Evolutionary conservation across 805 yeast genomes (phyloP).

Genomic region (Yamadazyma akitaensis): DNA sequence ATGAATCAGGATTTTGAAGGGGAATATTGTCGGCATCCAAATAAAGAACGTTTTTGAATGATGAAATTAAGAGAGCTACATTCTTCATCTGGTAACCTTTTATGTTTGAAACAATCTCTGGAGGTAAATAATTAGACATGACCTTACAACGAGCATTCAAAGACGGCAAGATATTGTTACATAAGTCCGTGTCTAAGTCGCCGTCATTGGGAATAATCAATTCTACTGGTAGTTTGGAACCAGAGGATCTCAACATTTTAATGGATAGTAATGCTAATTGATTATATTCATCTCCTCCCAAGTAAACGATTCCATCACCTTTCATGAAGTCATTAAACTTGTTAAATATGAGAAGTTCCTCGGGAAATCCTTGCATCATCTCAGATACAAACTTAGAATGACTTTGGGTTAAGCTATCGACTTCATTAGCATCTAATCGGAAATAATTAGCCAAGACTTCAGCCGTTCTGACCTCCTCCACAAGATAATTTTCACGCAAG

Average conservation of each 20-base stretch:
- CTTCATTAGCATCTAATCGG: conserved; percentile 19
- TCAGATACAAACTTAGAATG: conserved; percentile 21
- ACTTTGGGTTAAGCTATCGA: conserved; percentile 16
- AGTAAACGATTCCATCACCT: conserved; percentile 40
- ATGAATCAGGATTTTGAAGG: conserved; percentile 32
- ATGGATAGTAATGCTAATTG: conserved; percentile 34
- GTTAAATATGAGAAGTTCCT: conserved; percentile 18
- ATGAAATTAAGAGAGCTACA: conserved; percentile 34
- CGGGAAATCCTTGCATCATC: conserved; percentile 24
- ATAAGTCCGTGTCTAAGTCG: conserved; percentile 34
- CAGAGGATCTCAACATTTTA: conserved; percentile 29
- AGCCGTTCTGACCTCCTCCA: conserved; percentile 28
- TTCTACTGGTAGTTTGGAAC: conserved; percentile 36
- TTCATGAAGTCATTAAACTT: conserved; percentile 26
- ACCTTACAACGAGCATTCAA: conserved; percentile 38
- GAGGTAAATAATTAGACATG: conserved; percentile 45
- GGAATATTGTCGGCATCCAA: conserved; percentile 42
- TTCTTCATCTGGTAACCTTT: conserved; percentile 34
- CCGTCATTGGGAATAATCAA: conserved; percentile 29
- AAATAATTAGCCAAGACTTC: conserved; percentile 23
- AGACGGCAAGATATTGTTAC: conserved; percentile 29
- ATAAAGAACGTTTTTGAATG: conserved; percentile 33
- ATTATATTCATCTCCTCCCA: conserved; percentile 36
- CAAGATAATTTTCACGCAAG: conserved; percentile 27
- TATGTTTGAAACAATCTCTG: conserved; percentile 17